Percentiles rank a stretch among this genome's conserved stretches.
phyloP scores from a whole-genome alignment of 108 stramenopile species.

The Conticribra guillardii region DNA sequence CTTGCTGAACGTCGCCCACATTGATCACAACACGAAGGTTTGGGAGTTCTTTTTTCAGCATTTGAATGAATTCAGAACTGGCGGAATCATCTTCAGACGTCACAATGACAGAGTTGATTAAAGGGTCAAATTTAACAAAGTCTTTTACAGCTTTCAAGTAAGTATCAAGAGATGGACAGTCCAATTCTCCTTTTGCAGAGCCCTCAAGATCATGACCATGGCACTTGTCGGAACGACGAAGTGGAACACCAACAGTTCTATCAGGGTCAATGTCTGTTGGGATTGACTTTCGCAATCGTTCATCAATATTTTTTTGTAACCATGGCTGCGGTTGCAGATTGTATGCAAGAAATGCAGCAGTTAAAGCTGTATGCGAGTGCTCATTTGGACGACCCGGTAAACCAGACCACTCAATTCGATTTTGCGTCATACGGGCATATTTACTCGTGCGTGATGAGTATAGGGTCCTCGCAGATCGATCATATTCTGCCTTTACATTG shows the following conservation, averaged over 20 bases:
- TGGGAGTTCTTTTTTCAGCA: constrained; percentile 26
- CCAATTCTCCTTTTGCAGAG: constrained; percentile 30
- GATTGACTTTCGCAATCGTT: constrained; percentile 22
- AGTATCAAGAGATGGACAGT: constrained; percentile 18
- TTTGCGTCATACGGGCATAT: constrained; percentile 10
- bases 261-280: constrained; percentile 33
- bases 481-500: constrained; percentile 27
- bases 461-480: constrained; percentile 23
- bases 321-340: constrained; percentile 27
- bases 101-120: constrained; percentile 29
- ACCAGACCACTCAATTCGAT: constrained; percentile 24
- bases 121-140: constrained; percentile 34
- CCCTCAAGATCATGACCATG: constrained; percentile 27
- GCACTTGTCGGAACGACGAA: constrained; percentile 43
- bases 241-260: constrained; percentile 37
- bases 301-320: constrained; percentile 28
- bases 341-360: constrained; percentile 36
- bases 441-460: constrained; percentile 13
- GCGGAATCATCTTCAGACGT: constrained; percentile 32
- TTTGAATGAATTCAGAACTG: constrained; percentile 17
- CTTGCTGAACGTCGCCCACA: constrained; percentile 47
- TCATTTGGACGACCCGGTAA: constrained; percentile 8
- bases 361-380: constrained; percentile 7
- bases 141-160: constrained; percentile 20
- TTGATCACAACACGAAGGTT: constrained; percentile 21